Evolutionary conservation across 140 eudicot genomes (phyloP).

Genomic region (Bidens hawaiensis): DNA sequence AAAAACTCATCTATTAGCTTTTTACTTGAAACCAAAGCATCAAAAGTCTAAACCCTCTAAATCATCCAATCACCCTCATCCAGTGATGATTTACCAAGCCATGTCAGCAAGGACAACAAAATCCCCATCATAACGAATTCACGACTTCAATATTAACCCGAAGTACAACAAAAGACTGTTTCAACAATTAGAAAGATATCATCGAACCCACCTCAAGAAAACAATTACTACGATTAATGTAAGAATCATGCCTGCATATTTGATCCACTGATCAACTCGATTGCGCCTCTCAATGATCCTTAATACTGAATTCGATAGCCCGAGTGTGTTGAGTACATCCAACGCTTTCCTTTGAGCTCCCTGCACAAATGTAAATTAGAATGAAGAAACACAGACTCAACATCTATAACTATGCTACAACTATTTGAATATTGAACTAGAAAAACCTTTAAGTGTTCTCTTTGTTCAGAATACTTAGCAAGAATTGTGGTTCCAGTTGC

Average conservation of each 20-base stretch:
- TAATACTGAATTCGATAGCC: conserved; percentile 85
- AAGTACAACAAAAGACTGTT: conserved; percentile 28
- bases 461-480: conserved; percentile 84
- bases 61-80: no score
- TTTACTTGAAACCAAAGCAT: no score
- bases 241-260: conserved; percentile 83
- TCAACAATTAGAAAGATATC: conserved; percentile 18
- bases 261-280: conserved; percentile 93
- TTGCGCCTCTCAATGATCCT: conserved; percentile 87
- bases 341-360: conserved; percentile 94
- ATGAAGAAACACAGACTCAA: neutral
- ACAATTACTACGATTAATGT: conserved; percentile 62
- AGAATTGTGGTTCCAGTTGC: conserved; percentile 88
- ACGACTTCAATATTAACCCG: neutral
- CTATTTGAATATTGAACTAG: neutral
- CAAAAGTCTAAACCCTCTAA: no score
- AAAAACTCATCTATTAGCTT: no score
- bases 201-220: conserved; percentile 88
- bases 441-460: conserved; percentile 90
- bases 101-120: neutral
- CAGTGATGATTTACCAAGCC: no score
- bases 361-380: conserved; percentile 33
- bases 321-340: conserved; percentile 89
- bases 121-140: neutral
- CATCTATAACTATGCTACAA: neutral